Evolutionary conservation across 192 early-diverging fungal species (phyloP).

Genomic region (Mortierella claussenii): DNA sequence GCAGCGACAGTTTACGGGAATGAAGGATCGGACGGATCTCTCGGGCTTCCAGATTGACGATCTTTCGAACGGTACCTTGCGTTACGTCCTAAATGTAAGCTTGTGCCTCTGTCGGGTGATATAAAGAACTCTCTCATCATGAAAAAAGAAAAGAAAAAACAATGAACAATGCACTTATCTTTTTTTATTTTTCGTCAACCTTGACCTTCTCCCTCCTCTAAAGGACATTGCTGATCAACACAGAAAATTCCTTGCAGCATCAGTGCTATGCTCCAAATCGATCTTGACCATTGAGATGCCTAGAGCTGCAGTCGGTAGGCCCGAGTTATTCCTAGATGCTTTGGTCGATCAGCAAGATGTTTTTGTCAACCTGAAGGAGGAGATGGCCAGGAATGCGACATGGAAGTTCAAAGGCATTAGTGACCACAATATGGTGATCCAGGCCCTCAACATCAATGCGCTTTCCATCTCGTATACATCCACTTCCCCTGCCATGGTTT

Average conservation of each 20-base stretch:
- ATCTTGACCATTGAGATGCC: constrained; percentile 45
- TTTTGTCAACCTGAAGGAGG: constrained; percentile 23
- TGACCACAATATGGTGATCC: constrained; percentile 19
- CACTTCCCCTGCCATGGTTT: constrained; percentile 10
- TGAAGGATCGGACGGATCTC: constrained; percentile 16
- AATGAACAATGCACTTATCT: neutral
- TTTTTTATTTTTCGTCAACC: neutral
- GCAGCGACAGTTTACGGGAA: constrained; percentile 24
- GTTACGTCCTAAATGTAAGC: constrained; percentile 32
- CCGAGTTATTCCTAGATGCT: constrained; percentile 21
- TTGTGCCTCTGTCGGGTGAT: neutral
- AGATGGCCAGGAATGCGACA: constrained; percentile 14
- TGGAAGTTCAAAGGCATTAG: constrained; percentile 23
- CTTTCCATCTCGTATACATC: constrained; percentile 36
- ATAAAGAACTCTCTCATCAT: neutral
- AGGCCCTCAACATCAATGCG: constrained; percentile 40
- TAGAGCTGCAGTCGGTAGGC: neutral
- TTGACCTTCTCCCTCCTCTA: too few species aligned
- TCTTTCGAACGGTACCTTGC: constrained; percentile 26
- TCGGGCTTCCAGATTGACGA: constrained; percentile 24
- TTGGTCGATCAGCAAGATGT: constrained; percentile 35
- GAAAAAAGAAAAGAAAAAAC: neutral
- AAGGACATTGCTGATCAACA: constrained; percentile 27
- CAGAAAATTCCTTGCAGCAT: constrained; percentile 22
- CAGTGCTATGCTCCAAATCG: constrained; percentile 31